Evolutionary conservation across 257 asterid species (phyloP), one percentile per base, ranked within the genome.

Genomic region (Fraxinus cuspidata): DNA sequence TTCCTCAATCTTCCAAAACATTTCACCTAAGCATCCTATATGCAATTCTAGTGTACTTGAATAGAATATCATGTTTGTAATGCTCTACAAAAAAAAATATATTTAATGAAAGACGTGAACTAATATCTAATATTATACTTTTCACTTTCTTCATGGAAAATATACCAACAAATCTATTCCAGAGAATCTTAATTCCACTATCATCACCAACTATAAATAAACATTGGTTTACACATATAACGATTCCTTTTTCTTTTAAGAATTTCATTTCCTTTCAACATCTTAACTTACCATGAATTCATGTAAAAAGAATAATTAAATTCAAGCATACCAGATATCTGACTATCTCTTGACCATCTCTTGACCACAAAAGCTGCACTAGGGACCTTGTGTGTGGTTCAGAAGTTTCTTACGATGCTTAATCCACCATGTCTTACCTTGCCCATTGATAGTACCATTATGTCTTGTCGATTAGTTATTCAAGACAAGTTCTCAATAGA

Each of bases 341-440:
- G 87, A 84, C 92, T 88, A 81, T 94, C 93, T 80, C 88, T 91
- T n/a, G n/a, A n/a, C n/a, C n/a, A n/a, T n/a, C n/a, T n/a, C n/a
- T n/a, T 34, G 98, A 94, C 98, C 98, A 94, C 98, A 94, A 87
- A 79, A 94, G 88, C 86, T 94, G 98, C 85, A 94, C 91, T 32
- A 94, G 96, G 97, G 98, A 4, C 97, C 98, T 89, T 97, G 86
- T 0, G 98, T 92, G 88, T 92, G 83, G 82, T 90, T 94, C 77
- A 94, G 78, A 72, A 72, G 89, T 16, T 88, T 86, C 69, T 82
- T 90, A 12, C 75, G 86, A 79, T 89, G 86, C 84, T 94, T 94
- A 70, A 87, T 84, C 98, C 98, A 94, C 98, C 98, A 94, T 73
- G 85, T 77, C 80, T 82, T 92, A 84, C 98, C 97, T 88, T 94